Base-by-base conservation (phyloP, 2,329 filamentous ascomycete genomes). In the Periconia sp. region DNA sequence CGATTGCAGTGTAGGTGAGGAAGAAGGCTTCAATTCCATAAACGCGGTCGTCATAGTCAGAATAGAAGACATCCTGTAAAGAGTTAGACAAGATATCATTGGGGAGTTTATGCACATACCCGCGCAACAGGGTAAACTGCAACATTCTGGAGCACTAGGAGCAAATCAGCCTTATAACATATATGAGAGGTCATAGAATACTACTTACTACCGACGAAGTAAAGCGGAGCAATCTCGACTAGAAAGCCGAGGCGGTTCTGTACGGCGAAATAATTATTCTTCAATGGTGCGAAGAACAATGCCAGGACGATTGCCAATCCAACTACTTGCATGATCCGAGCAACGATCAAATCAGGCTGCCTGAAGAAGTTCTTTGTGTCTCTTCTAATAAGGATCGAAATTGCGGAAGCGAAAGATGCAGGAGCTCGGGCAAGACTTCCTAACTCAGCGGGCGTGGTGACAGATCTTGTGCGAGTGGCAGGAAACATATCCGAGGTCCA, bases 1-100 rank as follows among this genome's bases (percentile, higher is more conserved):
- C 88, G 3, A 88, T 78, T 1, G 83, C 71, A 0, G 86, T 84
- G 65, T 91, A 92, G 16, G 84, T 81, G 1, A 83, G 70, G 18
- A 90, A 78, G 69, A 92, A 91, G 0, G 85, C 82, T 52, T 87
- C 84, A 1, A 86, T 80, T 4, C 82, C 77, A 61, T 92, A 92
- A 2, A 86, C 83, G 5, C 81, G 79, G 64, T 92, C 88, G 47
- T 86, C 85, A 55, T 88, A 81, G 69, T 92, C 88, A 52, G 85
- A 80, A 60, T 90, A 89, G 64, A 90, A 91, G 0, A 90, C 86
- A 43, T 89, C 86, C n/a, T n/a, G n/a, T n/a, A n/a, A n/a, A n/a
- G n/a, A n/a, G n/a, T n/a, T n/a, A n/a, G n/a, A n/a, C n/a, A n/a
- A n/a, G n/a, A n/a, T n/a, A n/a, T n/a, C n/a, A n/a, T n/a, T n/a